Base-by-base conservation (phyloP, 306 rosid genomes). In the Casuarina glauca region DNA sequence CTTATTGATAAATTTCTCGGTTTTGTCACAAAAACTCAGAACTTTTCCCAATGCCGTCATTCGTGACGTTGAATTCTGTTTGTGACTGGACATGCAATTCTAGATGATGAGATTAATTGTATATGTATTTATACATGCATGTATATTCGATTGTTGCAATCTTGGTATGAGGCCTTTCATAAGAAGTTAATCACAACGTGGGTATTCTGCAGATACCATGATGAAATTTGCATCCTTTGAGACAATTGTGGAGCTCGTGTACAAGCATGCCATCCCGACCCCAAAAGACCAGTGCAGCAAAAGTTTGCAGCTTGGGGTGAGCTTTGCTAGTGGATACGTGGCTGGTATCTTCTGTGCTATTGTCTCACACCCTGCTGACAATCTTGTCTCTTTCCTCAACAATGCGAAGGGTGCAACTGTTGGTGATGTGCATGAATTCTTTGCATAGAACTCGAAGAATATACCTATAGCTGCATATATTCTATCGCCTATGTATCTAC, bases 291-390 rank as follows among this genome's bases (percentile, higher is more conserved):
- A 90, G 64, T 90, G 97, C 86, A 91, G 91, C 91, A 81, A 62
- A n/a, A 39, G 26, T 8, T 9, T 68, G 60, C 97, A 91, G 88
- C 94, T 91, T 13, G 94, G 94, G 46, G 93, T 90, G 61, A 91
- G 97, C 85, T 88, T 91, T 76, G 90, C 84, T 1, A 85, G 89
- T 49, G 97, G 97, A 73, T 91, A 91, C 43, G 35, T 84, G 66
- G 93, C 97, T 38, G 94, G 97, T 32, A 77, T 91, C 45, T 85
- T 91, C 0, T 91, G 94, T 76, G 86, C 97, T 16, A 38, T 88
- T 66, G 86, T 91, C 61, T 91, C 94, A 8, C 94, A 91, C 87
- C 94, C 97, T 38, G 97, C 97, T 73, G 97, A 91, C 70, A 91
- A 90, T 78, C 89, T 91, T 39, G 97, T 90, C 67, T 91, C 97